Evolutionary conservation across 1,139 yeast species (phyloP), one percentile per base, ranked within the genome.

Genomic region (Yamadazyma blattariae): DNA sequence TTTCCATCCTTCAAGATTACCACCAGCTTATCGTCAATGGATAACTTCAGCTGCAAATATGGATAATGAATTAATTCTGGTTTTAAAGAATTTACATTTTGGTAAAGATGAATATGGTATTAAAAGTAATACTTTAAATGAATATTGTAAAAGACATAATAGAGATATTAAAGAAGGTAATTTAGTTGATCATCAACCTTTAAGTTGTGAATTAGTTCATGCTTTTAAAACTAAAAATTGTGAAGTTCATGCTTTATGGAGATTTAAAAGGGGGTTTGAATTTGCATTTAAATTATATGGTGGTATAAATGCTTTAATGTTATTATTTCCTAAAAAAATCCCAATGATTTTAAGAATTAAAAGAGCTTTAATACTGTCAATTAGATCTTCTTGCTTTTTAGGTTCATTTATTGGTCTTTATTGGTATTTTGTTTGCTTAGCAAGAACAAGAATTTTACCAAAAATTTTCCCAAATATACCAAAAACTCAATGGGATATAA

Each of bases 31-130:
- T 39, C 46, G 59, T 21, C 56, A 57, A 35, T 64, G 70, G 70
- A 63, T 64, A 39, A 63, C 70, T 4, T 56, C 64, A n/a, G 70
- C 70, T 14, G 70, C 70, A 7, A 58, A 59, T 38, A 63, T 64
- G 70, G 70, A 64, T 41, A 47, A 48, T 17, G 68, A 60, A 31
- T 36, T 64, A 10, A 39, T 59, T 11, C 48, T 48, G 18, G 43
- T 50, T 7, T 50, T 63, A 33, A 50, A 47, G 33, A 51, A 48
- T 13, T 18, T 64, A 13, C 53, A 54, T 28, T 46, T 52, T 7
- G 57, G 58, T 7, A 40, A 44, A 7, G 35, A 56, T 16, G 39
- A 45, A 14, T 64, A 64, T 40, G 68, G 68, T n/a, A 39, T 49
- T 23, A 52, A 55, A 4, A 48, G 54, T 17, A 47, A 53, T 18